Evolutionary conservation across 2,329 filamentous ascomycete species (phyloP), one percentile per base, ranked within the genome.

Genomic region (Cylindrodendrum hubeiense): DNA sequence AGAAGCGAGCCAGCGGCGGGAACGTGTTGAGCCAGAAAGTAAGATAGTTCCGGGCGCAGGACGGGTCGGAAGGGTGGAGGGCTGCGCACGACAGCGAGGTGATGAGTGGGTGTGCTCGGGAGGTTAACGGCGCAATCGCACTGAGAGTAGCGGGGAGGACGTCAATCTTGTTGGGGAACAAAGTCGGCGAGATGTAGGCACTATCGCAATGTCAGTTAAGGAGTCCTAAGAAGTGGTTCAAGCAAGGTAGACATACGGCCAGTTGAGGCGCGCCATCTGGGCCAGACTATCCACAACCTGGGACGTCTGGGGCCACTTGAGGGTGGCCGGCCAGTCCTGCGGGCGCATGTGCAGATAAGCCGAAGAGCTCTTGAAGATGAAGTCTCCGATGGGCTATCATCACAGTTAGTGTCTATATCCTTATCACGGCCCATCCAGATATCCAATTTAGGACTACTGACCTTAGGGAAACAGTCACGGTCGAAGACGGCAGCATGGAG

Each of bases 1-100:
- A 91, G 82, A 96, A 88, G 65, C 93, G 92, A 7, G 91, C 89
- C 28, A 97, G 83, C 1, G 87, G 85, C 0, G 95, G 94, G 79
- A 97, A 96, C 2, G 93, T 91, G 60, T 89, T 88, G 63, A 97
- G 89, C 88, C 93, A 95, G 80, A 96, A 97, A 66, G 93, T 93
- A 49, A 98, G 82, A 77, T 95, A 97, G 3, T 93, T 97, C 30
- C 93, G 92, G 39, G 91, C 87, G 79, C 95, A 99, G 19, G 93
- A 97, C 1, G 95, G 95, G 74, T 97, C 93, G 19, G 88, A 85
- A 0, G 95, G 95, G 77, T 99, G 95, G 3, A 98, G 88, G 2
- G 95, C 87, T 1, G 95, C 95, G 80, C 96, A 99, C 46, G 94
- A 95, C 21, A 98, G 88, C 26, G 90, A 91, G 10, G 88, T 90